Conservation (phyloP, 768 basidiomycete species). For the Leucocoprinus sp. region DNA sequence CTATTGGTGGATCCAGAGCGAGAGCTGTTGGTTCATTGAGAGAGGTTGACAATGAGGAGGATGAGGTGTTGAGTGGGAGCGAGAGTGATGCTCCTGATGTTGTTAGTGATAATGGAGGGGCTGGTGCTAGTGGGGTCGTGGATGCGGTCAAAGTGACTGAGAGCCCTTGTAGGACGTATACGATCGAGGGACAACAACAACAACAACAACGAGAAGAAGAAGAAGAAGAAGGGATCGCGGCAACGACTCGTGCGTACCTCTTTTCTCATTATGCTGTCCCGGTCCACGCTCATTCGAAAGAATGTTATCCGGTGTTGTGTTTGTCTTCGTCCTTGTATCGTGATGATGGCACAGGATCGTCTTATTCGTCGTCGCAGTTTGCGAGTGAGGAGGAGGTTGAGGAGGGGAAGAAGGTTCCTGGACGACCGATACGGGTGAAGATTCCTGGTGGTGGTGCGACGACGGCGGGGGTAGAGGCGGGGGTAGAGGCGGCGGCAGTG, state of each 20-base stretch:
- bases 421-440: not conserved
- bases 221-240: slow-evolving; percentile 3
- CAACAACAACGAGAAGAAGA: not conserved
- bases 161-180: not conserved
- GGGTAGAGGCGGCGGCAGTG: not conserved
- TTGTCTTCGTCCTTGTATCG: not conserved
- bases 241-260: slow-evolving; percentile 6
- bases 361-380: slow-evolving; percentile 3
- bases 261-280: not conserved
- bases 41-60: slow-evolving; percentile 11
- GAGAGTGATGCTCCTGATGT: no score
- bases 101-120: no score
- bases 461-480: not conserved
- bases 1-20: slow-evolving; percentile 18
- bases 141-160: slow-evolving; percentile 3
- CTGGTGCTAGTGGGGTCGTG: not conserved
- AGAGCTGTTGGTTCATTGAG: slow-evolving; percentile 9
- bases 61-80: not conserved
- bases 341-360: slow-evolving; percentile 16
- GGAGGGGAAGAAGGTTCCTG: slow-evolving; percentile 18
- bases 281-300: not conserved
- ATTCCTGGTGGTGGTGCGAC: no score
- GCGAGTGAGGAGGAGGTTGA: slow-evolving; percentile 20
- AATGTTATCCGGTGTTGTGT: not conserved
- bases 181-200: not conserved